These are phyloP conservation scores for Calonectria hongkongensis DNA, from an alignment of 2,329 filamentous ascomycete species.

Conservation along the genomic window DNA sequence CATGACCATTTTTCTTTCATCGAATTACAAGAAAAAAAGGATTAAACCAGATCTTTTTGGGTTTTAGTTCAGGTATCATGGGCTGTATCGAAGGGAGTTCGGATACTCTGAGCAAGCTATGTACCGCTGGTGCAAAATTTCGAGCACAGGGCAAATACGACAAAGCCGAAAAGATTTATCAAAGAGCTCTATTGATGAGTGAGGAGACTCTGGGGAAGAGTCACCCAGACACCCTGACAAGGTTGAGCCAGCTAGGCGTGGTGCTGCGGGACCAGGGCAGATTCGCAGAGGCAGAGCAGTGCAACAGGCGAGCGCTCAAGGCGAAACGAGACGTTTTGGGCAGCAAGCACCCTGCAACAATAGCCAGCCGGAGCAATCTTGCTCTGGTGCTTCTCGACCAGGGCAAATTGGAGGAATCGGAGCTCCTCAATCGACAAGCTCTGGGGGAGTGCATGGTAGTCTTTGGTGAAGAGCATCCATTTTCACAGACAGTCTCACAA, in stretches of 20 bases:
- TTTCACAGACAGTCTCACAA: neutral
- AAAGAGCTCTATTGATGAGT: neutral
- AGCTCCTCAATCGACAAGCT: neutral
- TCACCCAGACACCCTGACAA: neutral
- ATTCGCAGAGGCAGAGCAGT: neutral
- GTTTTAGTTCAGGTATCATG: neutral
- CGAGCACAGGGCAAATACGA: neutral
- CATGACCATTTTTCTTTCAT: no score
- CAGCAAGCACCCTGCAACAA: neutral
- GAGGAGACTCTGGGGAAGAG: neutral
- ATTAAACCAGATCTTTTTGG: no score
- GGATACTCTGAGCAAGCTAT: neutral
- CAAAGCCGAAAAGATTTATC: neutral
- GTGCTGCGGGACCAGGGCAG: neutral
- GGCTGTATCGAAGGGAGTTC: rapidly evolving
- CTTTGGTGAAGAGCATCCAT: neutral
- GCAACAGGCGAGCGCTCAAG: neutral
- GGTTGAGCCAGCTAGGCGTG: neutral
- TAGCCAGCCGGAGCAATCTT: neutral
- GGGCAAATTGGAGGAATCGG: neutral
- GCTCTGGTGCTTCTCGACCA: neutral
- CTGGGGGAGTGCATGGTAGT: neutral
- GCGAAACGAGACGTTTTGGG: neutral
- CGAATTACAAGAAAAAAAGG: neutral
- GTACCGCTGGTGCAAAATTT: neutral